A percentile compares a stretch with the other conserved stretches of the same genome.
These are phyloP conservation scores for Sporothrix sp. DNA, from an alignment of 2,329 filamentous ascomycete species.

Conservation along the genomic window DNA sequence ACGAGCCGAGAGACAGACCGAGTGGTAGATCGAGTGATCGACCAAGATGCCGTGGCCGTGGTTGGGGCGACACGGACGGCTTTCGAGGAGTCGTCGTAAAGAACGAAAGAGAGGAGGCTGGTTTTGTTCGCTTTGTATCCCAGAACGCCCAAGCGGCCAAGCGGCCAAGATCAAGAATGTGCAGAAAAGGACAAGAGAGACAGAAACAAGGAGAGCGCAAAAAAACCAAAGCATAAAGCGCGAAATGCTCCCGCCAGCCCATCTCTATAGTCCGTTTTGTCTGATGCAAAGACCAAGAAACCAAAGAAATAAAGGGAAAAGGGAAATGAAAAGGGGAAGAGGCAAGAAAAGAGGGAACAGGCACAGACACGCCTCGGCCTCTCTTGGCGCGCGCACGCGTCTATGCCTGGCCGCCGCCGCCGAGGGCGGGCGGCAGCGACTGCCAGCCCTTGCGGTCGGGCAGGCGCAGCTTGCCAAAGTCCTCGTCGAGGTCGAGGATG, in stretches of 20 bases:
- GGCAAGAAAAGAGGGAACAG: not conserved
- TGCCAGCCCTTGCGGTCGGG: conserved; percentile 45
- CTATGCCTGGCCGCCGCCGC: conserved; percentile 20
- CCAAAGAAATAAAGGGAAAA: not conserved
- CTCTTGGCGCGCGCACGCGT: too few species aligned
- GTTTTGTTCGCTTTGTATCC: conserved; percentile 8
- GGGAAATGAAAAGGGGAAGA: not conserved
- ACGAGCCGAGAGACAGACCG: too few species aligned
- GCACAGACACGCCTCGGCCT: not conserved
- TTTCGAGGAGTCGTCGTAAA: not conserved
- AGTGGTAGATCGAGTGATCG: not conserved
- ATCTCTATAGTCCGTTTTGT: not conserved
- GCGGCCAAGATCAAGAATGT: not conserved
- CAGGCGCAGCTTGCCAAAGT: conserved; percentile 70
- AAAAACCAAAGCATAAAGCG: conserved; percentile 7
- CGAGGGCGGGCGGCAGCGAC: conserved; percentile 40
- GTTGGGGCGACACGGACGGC: too few species aligned
- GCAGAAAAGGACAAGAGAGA: not conserved
- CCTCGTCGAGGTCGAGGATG: conserved; percentile 85
- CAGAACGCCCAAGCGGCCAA: conserved; percentile 6
- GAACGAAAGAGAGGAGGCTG: not conserved
- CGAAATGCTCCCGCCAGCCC: conserved; percentile 5
- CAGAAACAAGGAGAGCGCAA: not conserved
- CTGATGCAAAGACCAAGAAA: too few species aligned
- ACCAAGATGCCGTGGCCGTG: too few species aligned